Evolutionary conservation across 805 yeast species (phyloP).

Genomic region (Saccharomycopsis babjevae): DNA sequence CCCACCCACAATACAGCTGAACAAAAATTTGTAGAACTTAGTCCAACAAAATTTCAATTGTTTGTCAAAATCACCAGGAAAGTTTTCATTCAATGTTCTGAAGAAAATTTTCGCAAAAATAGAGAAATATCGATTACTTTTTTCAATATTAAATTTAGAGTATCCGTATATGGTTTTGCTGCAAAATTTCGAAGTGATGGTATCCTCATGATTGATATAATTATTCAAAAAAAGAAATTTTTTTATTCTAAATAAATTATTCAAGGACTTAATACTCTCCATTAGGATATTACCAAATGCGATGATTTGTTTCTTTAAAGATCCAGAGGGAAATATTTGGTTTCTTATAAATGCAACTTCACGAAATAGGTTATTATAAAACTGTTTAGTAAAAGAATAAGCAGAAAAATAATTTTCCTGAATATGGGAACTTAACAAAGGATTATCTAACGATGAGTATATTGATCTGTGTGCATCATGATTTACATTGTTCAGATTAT

Average conservation of each 20-base stretch:
- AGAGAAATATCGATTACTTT: slow-evolving; percentile 12
- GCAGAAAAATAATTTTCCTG: slow-evolving; percentile 5
- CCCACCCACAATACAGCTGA: slow-evolving; percentile 18
- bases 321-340: slow-evolving; percentile 7
- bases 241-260: not conserved
- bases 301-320: slow-evolving; percentile 5
- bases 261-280: slow-evolving; percentile 1
- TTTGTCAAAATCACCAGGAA: slow-evolving; percentile 10
- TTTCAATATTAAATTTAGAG: slow-evolving; percentile 6
- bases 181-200: not conserved
- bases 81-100: slow-evolving; percentile 16
- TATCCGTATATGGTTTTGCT: slow-evolving; percentile 12
- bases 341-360: slow-evolving; percentile 8
- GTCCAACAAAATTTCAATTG: slow-evolving; percentile 14
- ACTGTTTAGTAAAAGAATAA: slow-evolving; percentile 16
- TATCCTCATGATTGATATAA: slow-evolving; percentile 5
- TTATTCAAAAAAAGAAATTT: slow-evolving; percentile 3
- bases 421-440: not conserved
- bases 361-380: slow-evolving; percentile 15
- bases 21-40: slow-evolving; percentile 14
- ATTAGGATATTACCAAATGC: slow-evolving; percentile 12
- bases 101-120: slow-evolving; percentile 16
- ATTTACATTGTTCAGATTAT: not conserved
- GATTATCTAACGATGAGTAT: not conserved
- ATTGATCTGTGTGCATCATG: not conserved